A percentile compares a stretch with the other conserved stretches of the same genome.
Conservation (phyloP, 352 stramenopile genomes). For the Pythium coloratum region DNA sequence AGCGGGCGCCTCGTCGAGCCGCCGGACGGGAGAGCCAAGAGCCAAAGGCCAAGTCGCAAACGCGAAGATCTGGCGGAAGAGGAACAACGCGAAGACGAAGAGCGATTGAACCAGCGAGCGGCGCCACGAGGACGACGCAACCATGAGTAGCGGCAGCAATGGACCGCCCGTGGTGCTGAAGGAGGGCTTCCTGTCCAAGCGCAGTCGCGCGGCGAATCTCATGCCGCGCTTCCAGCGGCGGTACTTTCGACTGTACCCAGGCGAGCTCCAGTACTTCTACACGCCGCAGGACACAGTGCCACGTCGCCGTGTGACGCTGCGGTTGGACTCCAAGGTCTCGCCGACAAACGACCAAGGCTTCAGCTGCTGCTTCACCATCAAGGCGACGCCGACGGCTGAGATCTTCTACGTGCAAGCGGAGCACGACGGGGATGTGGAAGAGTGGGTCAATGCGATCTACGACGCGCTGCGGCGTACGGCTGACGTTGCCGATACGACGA, state of each 20-base stretch:
- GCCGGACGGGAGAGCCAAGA: neutral
- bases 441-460: conserved; percentile 63
- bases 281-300: conserved; percentile 32
- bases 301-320: conserved; percentile 46
- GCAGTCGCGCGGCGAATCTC: conserved; percentile 33
- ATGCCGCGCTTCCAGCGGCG: conserved; percentile 43
- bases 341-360: conserved; percentile 72
- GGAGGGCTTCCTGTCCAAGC: conserved; percentile 74
- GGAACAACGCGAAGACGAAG: neutral
- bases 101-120: neutral
- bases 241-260: conserved; percentile 69
- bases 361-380: conserved; percentile 52
- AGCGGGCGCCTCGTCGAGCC: neutral
- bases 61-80: neutral
- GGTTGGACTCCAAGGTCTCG: conserved; percentile 53
- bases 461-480: conserved; percentile 43
- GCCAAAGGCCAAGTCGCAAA: neutral
- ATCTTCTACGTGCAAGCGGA: conserved; percentile 66
- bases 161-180: conserved; percentile 47
- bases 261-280: conserved; percentile 65
- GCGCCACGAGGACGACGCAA: neutral
- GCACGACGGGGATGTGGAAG: conserved; percentile 59
- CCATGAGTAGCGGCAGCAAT: conserved; percentile 19
- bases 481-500: conserved; percentile 26
- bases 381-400: conserved; percentile 38